Conservation (phyloP, 106 monocot genomes). For the Vanilla planifolia region DNA sequence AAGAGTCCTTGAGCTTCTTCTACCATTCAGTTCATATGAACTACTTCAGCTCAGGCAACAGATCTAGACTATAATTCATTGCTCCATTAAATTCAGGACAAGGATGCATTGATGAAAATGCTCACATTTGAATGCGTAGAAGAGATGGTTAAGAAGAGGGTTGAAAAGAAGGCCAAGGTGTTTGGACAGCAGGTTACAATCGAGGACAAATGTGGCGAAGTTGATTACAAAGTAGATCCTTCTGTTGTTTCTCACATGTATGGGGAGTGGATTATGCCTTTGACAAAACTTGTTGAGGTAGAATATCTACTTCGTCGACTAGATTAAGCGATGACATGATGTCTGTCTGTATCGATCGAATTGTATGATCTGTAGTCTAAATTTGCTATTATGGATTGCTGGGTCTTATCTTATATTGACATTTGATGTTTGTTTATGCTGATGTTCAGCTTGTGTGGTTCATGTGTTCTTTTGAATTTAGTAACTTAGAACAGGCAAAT, state of each 20-base stretch:
- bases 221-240: constrained; percentile 23
- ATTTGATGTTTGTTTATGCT: too few species aligned
- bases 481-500: too few species aligned
- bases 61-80: too few species aligned
- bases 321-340: constrained; percentile 42
- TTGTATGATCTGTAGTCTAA: too few species aligned
- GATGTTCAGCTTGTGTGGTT: too few species aligned
- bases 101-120: constrained; percentile 64
- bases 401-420: too few species aligned
- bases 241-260: constrained; percentile 46
- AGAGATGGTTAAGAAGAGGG: constrained; percentile 75
- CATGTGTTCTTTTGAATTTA: too few species aligned
- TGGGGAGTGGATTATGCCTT: constrained; percentile 79
- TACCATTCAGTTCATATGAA: too few species aligned
- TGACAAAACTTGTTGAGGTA: constrained; percentile 82
- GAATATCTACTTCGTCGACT: constrained; percentile 84
- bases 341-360: too few species aligned
- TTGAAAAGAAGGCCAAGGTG: constrained; percentile 69
- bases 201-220: constrained; percentile 20
- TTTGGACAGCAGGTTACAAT: constrained; percentile 71
- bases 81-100: constrained; percentile 42
- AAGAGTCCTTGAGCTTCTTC: too few species aligned
- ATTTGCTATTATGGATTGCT: too few species aligned
- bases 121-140: constrained; percentile 83
- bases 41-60: too few species aligned